Conservation (phyloP, 106 monocot species). For the Agapanthus africanus region DNA sequence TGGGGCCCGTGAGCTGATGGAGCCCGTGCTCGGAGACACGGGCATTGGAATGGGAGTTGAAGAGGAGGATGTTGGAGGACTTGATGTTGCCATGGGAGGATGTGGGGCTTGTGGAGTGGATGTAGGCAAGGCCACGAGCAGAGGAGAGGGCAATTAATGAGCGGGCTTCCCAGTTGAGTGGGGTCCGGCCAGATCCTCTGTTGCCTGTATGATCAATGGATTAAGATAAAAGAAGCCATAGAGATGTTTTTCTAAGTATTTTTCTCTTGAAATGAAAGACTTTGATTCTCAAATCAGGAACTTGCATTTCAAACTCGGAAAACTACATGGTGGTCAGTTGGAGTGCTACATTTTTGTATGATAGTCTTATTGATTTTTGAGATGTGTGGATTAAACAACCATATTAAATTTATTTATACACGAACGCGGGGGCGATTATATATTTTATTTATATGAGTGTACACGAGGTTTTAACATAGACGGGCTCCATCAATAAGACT, state of each 20-base stretch:
- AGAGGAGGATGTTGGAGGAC: slow-evolving; percentile 68
- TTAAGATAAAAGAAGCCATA: background rate
- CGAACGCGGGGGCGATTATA: too few relatives aligned
- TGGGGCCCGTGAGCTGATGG: slow-evolving; percentile 33
- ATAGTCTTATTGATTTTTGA: too few relatives aligned
- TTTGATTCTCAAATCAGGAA: too few relatives aligned
- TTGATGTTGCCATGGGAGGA: slow-evolving; percentile 92
- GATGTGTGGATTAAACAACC: too few relatives aligned
- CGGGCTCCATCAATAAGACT: too few relatives aligned
- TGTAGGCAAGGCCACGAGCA: slow-evolving; percentile 64
- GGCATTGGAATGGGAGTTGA: slow-evolving; percentile 23
- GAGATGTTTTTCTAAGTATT: background rate
- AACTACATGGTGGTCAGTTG: too few relatives aligned
- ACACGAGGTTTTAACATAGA: too few relatives aligned
- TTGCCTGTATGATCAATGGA: slow-evolving; percentile 29
- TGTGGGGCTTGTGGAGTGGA: slow-evolving; percentile 53
- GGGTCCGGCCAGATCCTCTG: slow-evolving; percentile 49
- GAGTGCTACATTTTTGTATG: too few relatives aligned
- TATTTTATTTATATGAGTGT: too few relatives aligned
- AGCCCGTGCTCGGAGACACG: slow-evolving; percentile 79
- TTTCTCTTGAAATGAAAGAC: too few relatives aligned
- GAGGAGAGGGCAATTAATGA: slow-evolving; percentile 50
- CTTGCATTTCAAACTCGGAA: too few relatives aligned
- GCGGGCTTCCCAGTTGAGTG: slow-evolving; percentile 57
- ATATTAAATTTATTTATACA: too few relatives aligned